Evolutionary conservation across 169 alveolate species (phyloP).

Genomic region (Eimeria zaria): DNA sequence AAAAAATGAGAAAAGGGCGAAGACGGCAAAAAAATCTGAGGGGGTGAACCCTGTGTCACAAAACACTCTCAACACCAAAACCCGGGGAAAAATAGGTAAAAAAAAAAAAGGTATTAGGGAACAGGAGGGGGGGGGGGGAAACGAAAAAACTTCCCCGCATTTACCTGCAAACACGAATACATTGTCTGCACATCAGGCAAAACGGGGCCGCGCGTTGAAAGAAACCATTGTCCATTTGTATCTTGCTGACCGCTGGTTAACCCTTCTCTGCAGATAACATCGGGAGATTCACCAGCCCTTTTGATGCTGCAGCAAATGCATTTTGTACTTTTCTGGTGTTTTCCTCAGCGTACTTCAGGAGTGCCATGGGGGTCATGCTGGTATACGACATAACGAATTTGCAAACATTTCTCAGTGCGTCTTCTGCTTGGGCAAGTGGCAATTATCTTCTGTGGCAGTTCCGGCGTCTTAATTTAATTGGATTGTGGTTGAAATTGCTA

Average conservation of each 20-base stretch:
- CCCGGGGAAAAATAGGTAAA: too few relatives aligned
- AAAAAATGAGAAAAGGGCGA: too few relatives aligned
- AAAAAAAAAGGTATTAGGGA: too few relatives aligned
- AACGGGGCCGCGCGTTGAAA: not conserved
- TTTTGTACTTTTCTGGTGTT: not conserved
- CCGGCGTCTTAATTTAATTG: not conserved
- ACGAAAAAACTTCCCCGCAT: not conserved
- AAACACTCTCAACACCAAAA: too few relatives aligned
- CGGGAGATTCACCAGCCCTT: not conserved
- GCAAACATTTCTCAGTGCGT: slow-evolving; percentile 90
- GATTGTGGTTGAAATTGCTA: not conserved
- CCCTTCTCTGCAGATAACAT: not conserved
- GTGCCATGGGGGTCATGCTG: slow-evolving; percentile 98
- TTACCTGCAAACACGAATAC: not conserved
- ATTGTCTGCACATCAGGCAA: not conserved
- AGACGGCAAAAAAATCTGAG: too few relatives aligned
- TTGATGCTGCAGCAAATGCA: not conserved
- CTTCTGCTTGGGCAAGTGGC: not conserved
- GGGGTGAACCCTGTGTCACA: too few relatives aligned
- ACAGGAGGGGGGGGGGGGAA: too few relatives aligned
- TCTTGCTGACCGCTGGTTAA: not conserved
- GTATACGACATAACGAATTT: slow-evolving; percentile 97
- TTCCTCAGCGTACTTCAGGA: slow-evolving; percentile 95
- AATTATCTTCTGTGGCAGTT: not conserved
- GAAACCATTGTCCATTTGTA: not conserved